phyloP scores from a whole-genome alignment of 2,329 filamentous ascomycete species.

The Pleomassaria siparia region DNA sequence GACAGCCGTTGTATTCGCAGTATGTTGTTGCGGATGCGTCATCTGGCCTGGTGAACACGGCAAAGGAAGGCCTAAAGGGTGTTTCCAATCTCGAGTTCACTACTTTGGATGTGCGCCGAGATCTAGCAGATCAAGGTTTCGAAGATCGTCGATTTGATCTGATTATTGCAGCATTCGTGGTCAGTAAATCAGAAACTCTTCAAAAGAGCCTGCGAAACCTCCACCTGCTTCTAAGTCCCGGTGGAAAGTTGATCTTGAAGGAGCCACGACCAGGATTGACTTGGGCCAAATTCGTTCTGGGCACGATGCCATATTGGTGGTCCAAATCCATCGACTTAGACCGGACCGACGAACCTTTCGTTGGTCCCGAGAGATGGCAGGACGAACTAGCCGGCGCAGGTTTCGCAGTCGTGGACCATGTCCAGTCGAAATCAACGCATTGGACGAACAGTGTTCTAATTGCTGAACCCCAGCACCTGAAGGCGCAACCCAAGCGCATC shows the following conservation, averaged over 20 bases:
- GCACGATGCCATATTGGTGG: constrained; percentile 43
- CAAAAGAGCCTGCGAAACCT: constrained; percentile 11
- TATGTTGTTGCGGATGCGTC: constrained; percentile 16
- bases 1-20: neutral
- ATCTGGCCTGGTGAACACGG: constrained; percentile 1
- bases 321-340: constrained; percentile 31
- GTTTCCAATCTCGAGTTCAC: constrained; percentile 6
- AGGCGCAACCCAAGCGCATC: neutral
- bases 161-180: constrained; percentile 16
- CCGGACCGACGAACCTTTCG: constrained; percentile 24
- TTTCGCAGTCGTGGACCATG: constrained; percentile 19
- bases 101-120: constrained; percentile 12
- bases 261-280: constrained; percentile 2
- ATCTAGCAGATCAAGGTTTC: constrained; percentile 14
- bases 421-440: constrained; percentile 19
- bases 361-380: constrained; percentile 35
- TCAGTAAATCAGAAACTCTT: constrained; percentile 8
- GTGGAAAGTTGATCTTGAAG: constrained; percentile 46
- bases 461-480: constrained; percentile 12
- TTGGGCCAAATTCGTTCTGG: constrained; percentile 27
- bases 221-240: constrained; percentile 29
- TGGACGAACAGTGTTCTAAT: too few relatives aligned
- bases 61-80: constrained; percentile 7
- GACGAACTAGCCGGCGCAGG: constrained; percentile 30
- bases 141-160: constrained; percentile 14